These are phyloP conservation scores for Phylloporus rhodoxanthus DNA, from an alignment of 768 basidiomycete genomes.

Conservation along the genomic window DNA sequence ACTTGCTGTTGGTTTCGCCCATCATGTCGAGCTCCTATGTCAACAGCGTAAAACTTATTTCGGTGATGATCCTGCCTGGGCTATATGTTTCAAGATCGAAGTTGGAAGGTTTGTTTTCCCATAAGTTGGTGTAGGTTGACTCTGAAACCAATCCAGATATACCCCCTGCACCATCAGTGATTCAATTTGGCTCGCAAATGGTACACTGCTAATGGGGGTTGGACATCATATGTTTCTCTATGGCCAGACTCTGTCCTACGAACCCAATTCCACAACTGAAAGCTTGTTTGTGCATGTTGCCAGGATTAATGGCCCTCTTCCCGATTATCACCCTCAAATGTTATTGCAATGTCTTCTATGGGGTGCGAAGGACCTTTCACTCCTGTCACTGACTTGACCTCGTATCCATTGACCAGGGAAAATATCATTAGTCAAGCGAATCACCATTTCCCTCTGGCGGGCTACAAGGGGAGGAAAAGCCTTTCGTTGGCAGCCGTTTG, in stretches of 20 bases:
- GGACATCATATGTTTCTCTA: slow-evolving; percentile 82
- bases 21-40: slow-evolving; percentile 79
- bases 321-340: slow-evolving; percentile 92
- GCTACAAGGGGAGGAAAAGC: slow-evolving; percentile 13
- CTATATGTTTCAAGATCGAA: slow-evolving; percentile 62
- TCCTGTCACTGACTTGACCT: neutral
- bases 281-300: slow-evolving; percentile 82
- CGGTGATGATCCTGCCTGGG: slow-evolving; percentile 76
- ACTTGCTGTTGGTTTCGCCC: slow-evolving; percentile 80
- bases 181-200: slow-evolving; percentile 86
- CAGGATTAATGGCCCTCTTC: slow-evolving; percentile 75
- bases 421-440: slow-evolving; percentile 75
- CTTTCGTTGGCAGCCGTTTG: slow-evolving; percentile 43
- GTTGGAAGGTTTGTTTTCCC: slow-evolving; percentile 52
- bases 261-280: slow-evolving; percentile 26
- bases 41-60: slow-evolving; percentile 92
- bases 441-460: slow-evolving; percentile 62
- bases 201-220: slow-evolving; percentile 74
- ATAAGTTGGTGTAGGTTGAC: neutral
- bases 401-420: slow-evolving; percentile 50
- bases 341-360: slow-evolving; percentile 86
- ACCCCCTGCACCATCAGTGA: slow-evolving; percentile 78
- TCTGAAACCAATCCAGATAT: slow-evolving; percentile 39
- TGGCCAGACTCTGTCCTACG: slow-evolving; percentile 39
- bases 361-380: slow-evolving; percentile 47